Evolutionary conservation across 2,329 filamentous ascomycete genomes (phyloP).

Genomic region (Claviceps sorghi): DNA sequence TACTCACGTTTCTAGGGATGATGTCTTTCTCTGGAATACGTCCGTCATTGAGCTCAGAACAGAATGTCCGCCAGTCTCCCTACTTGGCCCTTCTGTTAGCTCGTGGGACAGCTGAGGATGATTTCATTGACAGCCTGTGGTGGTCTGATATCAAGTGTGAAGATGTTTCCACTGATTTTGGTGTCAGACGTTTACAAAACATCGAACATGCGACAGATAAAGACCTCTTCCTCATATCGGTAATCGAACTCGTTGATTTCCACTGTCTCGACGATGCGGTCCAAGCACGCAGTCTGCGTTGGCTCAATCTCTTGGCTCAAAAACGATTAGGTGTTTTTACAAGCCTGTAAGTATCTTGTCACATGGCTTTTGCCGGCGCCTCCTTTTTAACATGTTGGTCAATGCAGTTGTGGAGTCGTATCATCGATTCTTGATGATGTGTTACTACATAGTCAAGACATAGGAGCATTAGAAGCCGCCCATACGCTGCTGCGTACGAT

Average conservation of each 20-base stretch:
- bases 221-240: slow-evolving; percentile 47
- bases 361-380: no score
- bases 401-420: slow-evolving; percentile 37
- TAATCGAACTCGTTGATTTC: slow-evolving; percentile 52
- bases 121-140: slow-evolving; percentile 49
- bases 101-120: slow-evolving; percentile 40
- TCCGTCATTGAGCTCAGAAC: slow-evolving; percentile 3
- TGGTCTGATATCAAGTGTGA: slow-evolving; percentile 37
- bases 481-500: slow-evolving; percentile 45
- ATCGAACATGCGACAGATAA: slow-evolving; percentile 40
- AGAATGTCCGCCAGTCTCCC: slow-evolving; percentile 28
- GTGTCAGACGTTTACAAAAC: slow-evolving; percentile 13
- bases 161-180: slow-evolving; percentile 15
- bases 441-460: slow-evolving; percentile 48
- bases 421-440: slow-evolving; percentile 45
- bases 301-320: slow-evolving; percentile 43
- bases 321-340: slow-evolving; percentile 41
- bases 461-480: slow-evolving; percentile 43
- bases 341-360: slow-evolving; percentile 34
- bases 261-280: slow-evolving; percentile 47
- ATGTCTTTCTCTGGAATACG: slow-evolving; percentile 12
- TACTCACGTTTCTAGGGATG: slow-evolving; percentile 43
- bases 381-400: slow-evolving; percentile 6
- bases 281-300: slow-evolving; percentile 43
- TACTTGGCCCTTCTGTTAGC: slow-evolving; percentile 48